These are phyloP conservation scores for Microcos paniculata DNA, from an alignment of 345 rosid genomes.

Conservation along the genomic window DNA sequence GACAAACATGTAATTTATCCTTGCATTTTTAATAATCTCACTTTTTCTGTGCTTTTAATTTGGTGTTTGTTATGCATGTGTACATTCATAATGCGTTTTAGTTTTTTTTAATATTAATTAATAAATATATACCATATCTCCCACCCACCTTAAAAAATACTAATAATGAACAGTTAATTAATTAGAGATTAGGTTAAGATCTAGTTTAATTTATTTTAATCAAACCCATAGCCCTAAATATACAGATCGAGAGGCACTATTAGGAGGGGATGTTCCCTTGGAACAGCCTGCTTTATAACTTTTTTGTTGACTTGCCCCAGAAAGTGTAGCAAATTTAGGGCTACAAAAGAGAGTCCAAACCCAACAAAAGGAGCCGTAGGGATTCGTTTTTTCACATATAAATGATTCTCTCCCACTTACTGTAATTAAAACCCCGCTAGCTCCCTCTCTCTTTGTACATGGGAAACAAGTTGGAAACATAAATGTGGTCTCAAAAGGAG, in stretches of 20 bases:
- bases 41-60: too few species aligned
- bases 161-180: too few species aligned
- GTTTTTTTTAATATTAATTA: too few species aligned
- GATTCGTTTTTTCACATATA: conserved; percentile 16
- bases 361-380: conserved; percentile 21
- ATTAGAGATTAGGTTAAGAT: background rate
- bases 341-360: background rate
- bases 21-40: too few species aligned
- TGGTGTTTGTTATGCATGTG: too few species aligned
- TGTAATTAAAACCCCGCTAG: background rate
- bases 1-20: too few species aligned
- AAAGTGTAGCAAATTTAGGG: conserved; percentile 35
- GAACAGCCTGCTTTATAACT: conserved; percentile 7
- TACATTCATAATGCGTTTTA: too few species aligned
- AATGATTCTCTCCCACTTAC: conserved; percentile 14
- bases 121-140: too few species aligned
- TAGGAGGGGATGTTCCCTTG: conserved; percentile 14
- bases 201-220: background rate
- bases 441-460: conserved; percentile 12
- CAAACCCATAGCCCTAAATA: background rate
- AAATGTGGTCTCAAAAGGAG: conserved; percentile 24
- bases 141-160: too few species aligned
- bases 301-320: conserved; percentile 34
- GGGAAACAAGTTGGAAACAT: conserved; percentile 13
- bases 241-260: background rate